These are phyloP conservation scores for Epichloe uncinata DNA, from an alignment of 2,329 filamentous ascomycete species.

Conservation along the genomic window DNA sequence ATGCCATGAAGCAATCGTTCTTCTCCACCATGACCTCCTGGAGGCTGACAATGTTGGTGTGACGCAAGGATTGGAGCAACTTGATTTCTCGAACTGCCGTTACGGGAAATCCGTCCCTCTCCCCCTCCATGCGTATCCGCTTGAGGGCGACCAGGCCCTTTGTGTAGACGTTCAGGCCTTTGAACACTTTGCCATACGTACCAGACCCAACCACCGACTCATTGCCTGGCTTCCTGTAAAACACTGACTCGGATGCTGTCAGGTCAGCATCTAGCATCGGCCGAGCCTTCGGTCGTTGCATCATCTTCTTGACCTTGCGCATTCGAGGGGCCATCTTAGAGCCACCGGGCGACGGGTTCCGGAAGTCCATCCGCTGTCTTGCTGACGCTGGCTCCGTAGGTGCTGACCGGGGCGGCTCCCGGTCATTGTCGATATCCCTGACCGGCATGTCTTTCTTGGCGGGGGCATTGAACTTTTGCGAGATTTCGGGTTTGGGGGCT, in stretches of 20 bases:
- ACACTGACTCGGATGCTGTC: constrained; percentile 72
- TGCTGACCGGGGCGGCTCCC: constrained; percentile 35
- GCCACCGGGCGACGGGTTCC: constrained; percentile 20
- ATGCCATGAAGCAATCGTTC: constrained; percentile 98
- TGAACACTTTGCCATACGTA: constrained; percentile 93
- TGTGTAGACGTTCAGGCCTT: constrained; percentile 85
- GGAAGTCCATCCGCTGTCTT: constrained; percentile 24
- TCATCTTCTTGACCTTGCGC: constrained; percentile 51
- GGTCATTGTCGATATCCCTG: constrained; percentile 20
- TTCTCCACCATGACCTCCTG: constrained; percentile 96
- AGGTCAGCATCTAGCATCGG: constrained; percentile 61
- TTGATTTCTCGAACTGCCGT: constrained; percentile 88
- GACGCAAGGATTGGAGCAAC: constrained; percentile 72
- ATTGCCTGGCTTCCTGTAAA: constrained; percentile 91
- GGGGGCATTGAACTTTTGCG: constrained; percentile 53
- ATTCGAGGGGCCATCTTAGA: constrained; percentile 33
- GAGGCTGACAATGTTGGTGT: constrained; percentile 69
- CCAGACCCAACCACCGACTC: constrained; percentile 92
- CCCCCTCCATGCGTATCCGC: constrained; percentile 81
- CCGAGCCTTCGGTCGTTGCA: constrained; percentile 57
- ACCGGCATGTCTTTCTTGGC: constrained; percentile 25
- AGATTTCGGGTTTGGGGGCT: constrained; percentile 51
- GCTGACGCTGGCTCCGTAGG: constrained; percentile 42
- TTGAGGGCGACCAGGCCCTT: constrained; percentile 74
- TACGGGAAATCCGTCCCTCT: constrained; percentile 81